Conservation (phyloP, 768 basidiomycete genomes). For the Kwoniella sp. region DNA sequence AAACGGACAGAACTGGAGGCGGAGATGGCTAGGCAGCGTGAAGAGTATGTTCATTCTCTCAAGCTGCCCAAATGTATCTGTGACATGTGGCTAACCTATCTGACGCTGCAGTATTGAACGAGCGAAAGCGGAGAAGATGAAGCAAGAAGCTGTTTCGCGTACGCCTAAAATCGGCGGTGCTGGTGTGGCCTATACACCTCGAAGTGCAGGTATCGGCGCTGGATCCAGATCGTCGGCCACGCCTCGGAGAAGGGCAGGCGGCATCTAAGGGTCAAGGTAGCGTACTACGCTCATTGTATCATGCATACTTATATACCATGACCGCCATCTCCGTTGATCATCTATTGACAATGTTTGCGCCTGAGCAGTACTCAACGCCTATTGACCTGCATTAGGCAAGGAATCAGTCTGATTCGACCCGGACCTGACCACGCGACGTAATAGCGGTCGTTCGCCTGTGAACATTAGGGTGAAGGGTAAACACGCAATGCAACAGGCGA, state of each 20-base stretch:
- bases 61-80: neutral
- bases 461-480: slow-evolving; percentile 5
- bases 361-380: too few relatives aligned
- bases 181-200: slow-evolving; percentile 44
- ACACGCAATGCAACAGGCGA: neutral
- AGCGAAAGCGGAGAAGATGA: slow-evolving; percentile 47
- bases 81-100: too few relatives aligned
- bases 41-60: slow-evolving; percentile 44
- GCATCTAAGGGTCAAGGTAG: slow-evolving; percentile 36
- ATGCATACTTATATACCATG: slow-evolving; percentile 5
- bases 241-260: slow-evolving; percentile 48
- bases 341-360: too few relatives aligned
- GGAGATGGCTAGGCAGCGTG: slow-evolving; percentile 71
- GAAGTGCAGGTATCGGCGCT: slow-evolving; percentile 54
- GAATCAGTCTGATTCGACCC: neutral
- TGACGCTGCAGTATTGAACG: slow-evolving; percentile 43
- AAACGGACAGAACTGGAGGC: slow-evolving; percentile 87
- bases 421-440: neutral
- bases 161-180: slow-evolving; percentile 52
- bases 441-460: slow-evolving; percentile 7
- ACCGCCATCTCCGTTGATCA: too few relatives aligned
- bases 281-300: neutral
- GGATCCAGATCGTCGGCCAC: slow-evolving; percentile 50
- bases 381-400: neutral
- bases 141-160: slow-evolving; percentile 35